Base-by-base conservation (phyloP, 2,329 filamentous ascomycete species). In the Pseudocercospora eumusae region DNA sequence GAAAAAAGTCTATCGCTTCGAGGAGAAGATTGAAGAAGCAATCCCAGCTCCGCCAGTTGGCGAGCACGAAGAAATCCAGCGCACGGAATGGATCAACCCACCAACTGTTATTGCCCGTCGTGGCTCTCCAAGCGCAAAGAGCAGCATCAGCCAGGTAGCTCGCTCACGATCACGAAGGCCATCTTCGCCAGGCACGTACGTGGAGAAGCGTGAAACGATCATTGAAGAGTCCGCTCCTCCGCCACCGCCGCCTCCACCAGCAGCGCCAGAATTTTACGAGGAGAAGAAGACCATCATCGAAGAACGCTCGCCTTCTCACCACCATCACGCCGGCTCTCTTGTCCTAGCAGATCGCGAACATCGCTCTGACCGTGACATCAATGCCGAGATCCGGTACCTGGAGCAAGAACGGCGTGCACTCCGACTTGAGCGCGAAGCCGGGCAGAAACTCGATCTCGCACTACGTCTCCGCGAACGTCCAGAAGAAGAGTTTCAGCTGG, bases 361-460 rank as follows among this genome's bases (percentile, higher is more conserved):
- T 15, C 66, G 66, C 45, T 80, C 77, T 6, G 84, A 88, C 45
- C 82, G 86, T 18, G 87, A 91, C 9, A 87, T 95, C 67, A 84
- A 86, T 54, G 82, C 86, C 31, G 90, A 95, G 72, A 91, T 93
- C 62, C 84, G 83, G 11, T 83, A 84, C 1, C 81, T 93, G 1
- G 90, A 93, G 77, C 83, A 82, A 5, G 87, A 92, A 75, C 82
- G 82, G 45, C 80, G 82, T 63, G 79, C 82, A 25, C 76, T 88
- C 49, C 82, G 82, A 61, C 78, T 85, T 18, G 86, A 88, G 73
- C 81, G 84, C 49, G 80, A 82, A 53, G 77, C 79, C 21, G 78
- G 80, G 70, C 80, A 69, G 62, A 71, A 75, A 61, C 72, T 74
- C 65, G 76, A 54, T 73, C 73, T 72, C 53, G 71, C 70, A 2